Percentiles rank a stretch among this genome's conserved stretches.
Conservation (phyloP, 257 asterid species). For the Solanum pinnatisectum region DNA sequence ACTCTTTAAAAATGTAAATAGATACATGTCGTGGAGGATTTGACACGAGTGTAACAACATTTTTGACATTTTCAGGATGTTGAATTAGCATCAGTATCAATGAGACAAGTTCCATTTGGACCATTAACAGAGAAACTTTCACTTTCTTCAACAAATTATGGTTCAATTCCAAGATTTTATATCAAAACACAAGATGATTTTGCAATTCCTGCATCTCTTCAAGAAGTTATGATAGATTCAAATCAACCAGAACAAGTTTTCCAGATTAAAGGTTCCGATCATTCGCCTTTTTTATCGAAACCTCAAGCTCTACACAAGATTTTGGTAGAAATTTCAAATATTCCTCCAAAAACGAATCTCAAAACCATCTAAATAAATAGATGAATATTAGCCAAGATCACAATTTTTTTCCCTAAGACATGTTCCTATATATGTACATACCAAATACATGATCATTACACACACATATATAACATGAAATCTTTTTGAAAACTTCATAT, state of each 20-base stretch:
- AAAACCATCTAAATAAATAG: not conserved
- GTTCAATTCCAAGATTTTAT: slow-evolving; percentile 37
- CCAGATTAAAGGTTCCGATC: slow-evolving; percentile 44
- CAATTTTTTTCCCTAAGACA: not conserved
- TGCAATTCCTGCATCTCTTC: slow-evolving; percentile 33
- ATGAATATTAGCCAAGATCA: not conserved
- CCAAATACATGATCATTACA: not conserved
- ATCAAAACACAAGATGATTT: slow-evolving; percentile 37
- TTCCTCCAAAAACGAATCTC: not conserved
- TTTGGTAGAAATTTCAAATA: slow-evolving; percentile 24
- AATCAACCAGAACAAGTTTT: slow-evolving; percentile 37
- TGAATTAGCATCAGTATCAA: slow-evolving; percentile 41
- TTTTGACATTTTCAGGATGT: slow-evolving; percentile 24
- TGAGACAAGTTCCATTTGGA: slow-evolving; percentile 41
- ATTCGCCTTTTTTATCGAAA: slow-evolving; percentile 51
- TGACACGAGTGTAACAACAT: not conserved
- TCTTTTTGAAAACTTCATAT: not conserved
- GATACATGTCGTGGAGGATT: not conserved
- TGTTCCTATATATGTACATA: not conserved
- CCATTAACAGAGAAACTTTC: slow-evolving; percentile 32
- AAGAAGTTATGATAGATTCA: slow-evolving; percentile 43
- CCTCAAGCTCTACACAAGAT: slow-evolving; percentile 44
- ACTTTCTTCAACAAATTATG: slow-evolving; percentile 36
- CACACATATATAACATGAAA: not conserved
- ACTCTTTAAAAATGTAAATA: not conserved